Conservation (phyloP, 2,329 filamentous ascomycete species). For the Penicillium aurantiogriseum region DNA sequence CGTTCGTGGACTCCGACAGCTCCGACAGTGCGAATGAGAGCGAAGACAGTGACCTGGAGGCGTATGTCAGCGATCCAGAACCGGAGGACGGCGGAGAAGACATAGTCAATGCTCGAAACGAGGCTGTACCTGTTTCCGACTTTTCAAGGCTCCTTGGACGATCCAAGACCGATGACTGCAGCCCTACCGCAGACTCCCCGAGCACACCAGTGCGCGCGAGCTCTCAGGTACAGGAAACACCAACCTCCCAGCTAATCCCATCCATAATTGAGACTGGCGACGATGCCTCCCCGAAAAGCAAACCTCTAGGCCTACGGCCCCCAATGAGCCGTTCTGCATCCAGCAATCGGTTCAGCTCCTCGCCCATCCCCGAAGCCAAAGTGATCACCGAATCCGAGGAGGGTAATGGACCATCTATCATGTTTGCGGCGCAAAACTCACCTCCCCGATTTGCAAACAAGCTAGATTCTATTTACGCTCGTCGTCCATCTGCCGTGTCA, state of each 20-base stretch:
- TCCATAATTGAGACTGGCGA: constrained; percentile 28
- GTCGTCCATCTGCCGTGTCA: constrained; percentile 23
- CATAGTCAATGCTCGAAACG: constrained; percentile 1
- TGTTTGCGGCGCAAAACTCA: constrained; percentile 61
- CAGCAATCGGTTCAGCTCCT: constrained; percentile 62
- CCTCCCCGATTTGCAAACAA: constrained; percentile 31
- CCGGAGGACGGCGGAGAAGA: constrained; percentile 24
- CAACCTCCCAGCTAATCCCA: constrained; percentile 19
- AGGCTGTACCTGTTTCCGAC: constrained; percentile 1
- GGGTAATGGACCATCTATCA: constrained; percentile 67
- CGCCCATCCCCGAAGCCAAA: constrained; percentile 68
- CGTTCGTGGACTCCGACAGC: constrained; percentile 55
- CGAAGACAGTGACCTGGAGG: constrained; percentile 43
- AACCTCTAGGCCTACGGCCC: constrained; percentile 24
- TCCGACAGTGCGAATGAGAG: constrained; percentile 50
- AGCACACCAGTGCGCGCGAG: constrained; percentile 4
- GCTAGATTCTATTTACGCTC: constrained; percentile 41
- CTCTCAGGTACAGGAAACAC: constrained; percentile 3
- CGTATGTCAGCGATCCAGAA: constrained; percentile 41
- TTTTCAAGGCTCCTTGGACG: constrained; percentile 5
- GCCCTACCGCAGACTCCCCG: constrained; percentile 9
- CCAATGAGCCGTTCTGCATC: constrained; percentile 32
- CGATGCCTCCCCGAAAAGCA: constrained; percentile 23
- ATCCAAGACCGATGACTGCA: constrained; percentile 14
- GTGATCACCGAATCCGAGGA: constrained; percentile 59